Evolutionary conservation across 495 filamentous ascomycete genomes (phyloP), one percentile per base, ranked within the genome.

Genomic region (Podospora pseudoanserina): DNA sequence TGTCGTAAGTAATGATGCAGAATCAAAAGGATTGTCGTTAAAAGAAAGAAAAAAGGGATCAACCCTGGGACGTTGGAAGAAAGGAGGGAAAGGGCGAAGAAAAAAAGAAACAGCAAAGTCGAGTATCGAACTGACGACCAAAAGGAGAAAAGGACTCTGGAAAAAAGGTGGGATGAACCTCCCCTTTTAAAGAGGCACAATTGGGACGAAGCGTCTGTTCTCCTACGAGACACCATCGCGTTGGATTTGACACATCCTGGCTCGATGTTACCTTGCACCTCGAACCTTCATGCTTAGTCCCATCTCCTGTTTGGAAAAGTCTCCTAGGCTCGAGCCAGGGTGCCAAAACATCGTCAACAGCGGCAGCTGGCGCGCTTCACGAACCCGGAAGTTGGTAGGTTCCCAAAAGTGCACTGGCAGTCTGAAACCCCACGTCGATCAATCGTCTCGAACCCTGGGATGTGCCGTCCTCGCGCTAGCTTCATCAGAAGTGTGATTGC

Each of bases 341-440:
- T 67, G 18, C 16, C 19, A 59, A 67, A 62, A 67, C 65, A 60
- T 30, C 15, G 57, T 54, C 39, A 59, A 67, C 57, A 67, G 57
- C 20, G 18, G 39, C 5, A 60, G 20, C 34, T 62, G 15, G 58
- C 57, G 15, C 34, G 15, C 28, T 27, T 53, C 9, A 58, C 66
- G 4, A 26, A 57, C 49, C 26, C 55, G 27, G 44, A 28, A 19
- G 39, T 5, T 11, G 6, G 15, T 27, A 20, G 27, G 27, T n/a
- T 39, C n/a, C 28, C 23, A 55, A 34, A 7, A 27, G 23, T 16
- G 27, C 49, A 7, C 44, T 57, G 60, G 44, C 56, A 19, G 63
- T 20, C 32, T n/a, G 66, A 28, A 39, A 54, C 60, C 60, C 66
- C 28, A 53, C 30, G 66, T 39, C 60, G 66, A 67, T 67, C 66